Evolutionary conservation across 2,329 filamentous ascomycete genomes (phyloP), one percentile per base, ranked within the genome.

Genomic region (Diaporthe sp.): DNA sequence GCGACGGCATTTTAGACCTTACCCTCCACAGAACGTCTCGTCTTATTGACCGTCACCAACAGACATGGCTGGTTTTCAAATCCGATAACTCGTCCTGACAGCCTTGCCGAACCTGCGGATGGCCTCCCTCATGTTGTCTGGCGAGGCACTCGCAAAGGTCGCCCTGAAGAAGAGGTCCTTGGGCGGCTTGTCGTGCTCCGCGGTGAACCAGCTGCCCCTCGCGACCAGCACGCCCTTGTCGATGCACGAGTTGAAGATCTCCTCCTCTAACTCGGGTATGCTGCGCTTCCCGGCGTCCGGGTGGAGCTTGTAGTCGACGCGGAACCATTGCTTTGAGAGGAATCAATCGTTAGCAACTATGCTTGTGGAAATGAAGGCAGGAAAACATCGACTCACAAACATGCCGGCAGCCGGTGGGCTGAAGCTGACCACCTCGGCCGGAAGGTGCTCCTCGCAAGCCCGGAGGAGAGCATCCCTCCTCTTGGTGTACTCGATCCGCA

Each of bases 121-220:
- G 1, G 94, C 94, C 80, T 92, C 90, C 3, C 87, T 87, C 88
- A 96, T 95, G 79, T 92, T 90, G 73, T 92, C 90, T 19, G 90
- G 88, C 17, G 90, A 92, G 2, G 95, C 95, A 51, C 95, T 93
- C 0, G 96, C 96, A 86, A 94, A 99, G 0, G 96, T 99, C 5
- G 94, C 92, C 71, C 97, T 91, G 88, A 98, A 97, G 86, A 95
- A 98, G 84, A 98, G 88, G 39, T 92, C 93, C 15, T 88, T 87
- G 12, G 88, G 88, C 5, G 85, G 87, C 81, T 87, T 88, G 65
- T 90, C 88, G 58, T 89, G 90, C 82, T 97, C 93, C 0, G 96
- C 94, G 75, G 92, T 90, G 89, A 98, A 99, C 96, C 96, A 99
- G 65, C 93, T 96, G 4, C 97, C 97, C 65, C 94, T 90, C 75